phyloP scores from a whole-genome alignment of 2,329 filamentous ascomycete species.

The Claviceps maximensis region DNA sequence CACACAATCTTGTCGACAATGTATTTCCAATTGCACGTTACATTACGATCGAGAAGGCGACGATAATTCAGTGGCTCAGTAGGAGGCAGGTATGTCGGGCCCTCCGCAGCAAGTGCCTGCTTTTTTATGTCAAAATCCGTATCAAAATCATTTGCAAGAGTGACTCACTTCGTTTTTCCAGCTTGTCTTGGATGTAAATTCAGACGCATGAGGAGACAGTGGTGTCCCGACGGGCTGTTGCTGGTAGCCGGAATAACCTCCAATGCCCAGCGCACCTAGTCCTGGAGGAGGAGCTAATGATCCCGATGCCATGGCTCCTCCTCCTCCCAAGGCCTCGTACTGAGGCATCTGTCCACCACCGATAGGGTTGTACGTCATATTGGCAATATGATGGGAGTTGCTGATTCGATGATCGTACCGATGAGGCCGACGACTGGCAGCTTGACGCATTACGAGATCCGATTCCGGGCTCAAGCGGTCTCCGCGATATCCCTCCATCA shows the following conservation, averaged over 20 bases:
- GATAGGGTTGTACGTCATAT: conserved; percentile 19
- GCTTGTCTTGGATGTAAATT: conserved; percentile 48
- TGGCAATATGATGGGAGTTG: conserved; percentile 20
- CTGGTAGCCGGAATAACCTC: conserved; percentile 36
- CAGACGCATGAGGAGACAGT: conserved; percentile 59
- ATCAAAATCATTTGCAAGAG: background rate
- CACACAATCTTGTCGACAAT: conserved; percentile 99
- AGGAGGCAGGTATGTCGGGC: conserved; percentile 69
- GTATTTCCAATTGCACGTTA: conserved; percentile 98
- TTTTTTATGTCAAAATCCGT: conserved; percentile 7
- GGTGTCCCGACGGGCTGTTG: conserved; percentile 49
- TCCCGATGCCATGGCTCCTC: conserved; percentile 19
- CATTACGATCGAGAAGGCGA: conserved; percentile 83
- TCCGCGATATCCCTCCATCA: conserved; percentile 28
- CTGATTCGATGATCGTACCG: conserved; percentile 33
- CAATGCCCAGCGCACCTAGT: conserved; percentile 25
- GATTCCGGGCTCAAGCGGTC: conserved; percentile 36
- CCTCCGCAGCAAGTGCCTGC: conserved; percentile 32
- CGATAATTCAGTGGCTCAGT: conserved; percentile 94
- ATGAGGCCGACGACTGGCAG: conserved; percentile 29
- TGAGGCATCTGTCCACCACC: conserved; percentile 17
- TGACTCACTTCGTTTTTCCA: conserved; percentile 44
- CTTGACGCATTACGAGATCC: conserved; percentile 32
- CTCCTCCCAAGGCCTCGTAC: conserved; percentile 24
- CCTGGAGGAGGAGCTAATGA: conserved; percentile 22